Conservation (phyloP, 306 rosid genomes). For the Abrus pulchellus region DNA sequence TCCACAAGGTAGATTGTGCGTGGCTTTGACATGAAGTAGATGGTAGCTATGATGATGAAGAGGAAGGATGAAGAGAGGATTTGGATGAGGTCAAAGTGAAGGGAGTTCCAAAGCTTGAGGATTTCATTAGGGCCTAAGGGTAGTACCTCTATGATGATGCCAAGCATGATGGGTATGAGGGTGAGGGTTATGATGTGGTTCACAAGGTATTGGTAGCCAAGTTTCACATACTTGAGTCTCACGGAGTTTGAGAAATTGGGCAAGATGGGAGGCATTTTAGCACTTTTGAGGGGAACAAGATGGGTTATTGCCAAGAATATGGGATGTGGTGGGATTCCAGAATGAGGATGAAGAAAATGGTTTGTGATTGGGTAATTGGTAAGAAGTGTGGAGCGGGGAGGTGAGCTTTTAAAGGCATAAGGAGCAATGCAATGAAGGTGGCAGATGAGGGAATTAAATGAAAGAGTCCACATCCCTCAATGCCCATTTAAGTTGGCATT, state of each 20-base stretch:
- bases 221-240: conserved; percentile 80
- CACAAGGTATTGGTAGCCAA: conserved; percentile 80
- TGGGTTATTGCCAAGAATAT: neutral
- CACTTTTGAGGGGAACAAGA: neutral
- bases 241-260: conserved; percentile 78
- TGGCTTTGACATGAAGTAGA: conserved; percentile 82
- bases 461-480: conserved; percentile 68
- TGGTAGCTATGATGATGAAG: conserved; percentile 65
- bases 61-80: conserved; percentile 68
- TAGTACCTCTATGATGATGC: conserved; percentile 54
- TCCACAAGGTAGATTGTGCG: conserved; percentile 75
- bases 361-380: conserved; percentile 17
- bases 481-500: conserved; percentile 75
- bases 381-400: conserved; percentile 43
- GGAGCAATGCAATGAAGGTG: conserved; percentile 63
- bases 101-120: conserved; percentile 62
- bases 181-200: conserved; percentile 77
- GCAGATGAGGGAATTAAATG: conserved; percentile 85
- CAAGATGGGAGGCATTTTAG: conserved; percentile 64
- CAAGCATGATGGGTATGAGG: conserved; percentile 63
- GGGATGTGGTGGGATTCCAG: neutral
- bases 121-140: conserved; percentile 73
- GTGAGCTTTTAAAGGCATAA: conserved; percentile 64
- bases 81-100: conserved; percentile 65
- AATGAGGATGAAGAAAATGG: too few relatives aligned